These are phyloP conservation scores for Alternaria arbusti DNA, from an alignment of 2,329 filamentous ascomycete genomes.

Conservation along the genomic window DNA sequence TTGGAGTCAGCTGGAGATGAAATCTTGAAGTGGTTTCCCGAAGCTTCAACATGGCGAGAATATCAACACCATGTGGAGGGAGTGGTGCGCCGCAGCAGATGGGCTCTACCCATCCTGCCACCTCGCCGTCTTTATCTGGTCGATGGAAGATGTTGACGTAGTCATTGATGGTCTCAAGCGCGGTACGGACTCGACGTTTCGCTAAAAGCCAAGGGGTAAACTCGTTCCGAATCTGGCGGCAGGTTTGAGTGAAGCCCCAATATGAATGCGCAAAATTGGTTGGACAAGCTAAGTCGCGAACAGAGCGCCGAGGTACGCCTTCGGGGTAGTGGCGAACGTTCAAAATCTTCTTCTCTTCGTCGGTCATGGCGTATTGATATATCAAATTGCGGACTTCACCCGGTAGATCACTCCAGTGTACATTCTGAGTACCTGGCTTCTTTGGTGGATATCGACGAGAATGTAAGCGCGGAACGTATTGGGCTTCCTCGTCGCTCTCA, in stretches of 20 bases:
- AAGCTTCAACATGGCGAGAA: not conserved
- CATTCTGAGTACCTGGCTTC: slow-evolving; percentile 2
- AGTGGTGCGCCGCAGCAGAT: slow-evolving; percentile 1
- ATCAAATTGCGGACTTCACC: slow-evolving; percentile 12
- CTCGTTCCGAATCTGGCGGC: not conserved
- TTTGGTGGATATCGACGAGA: slow-evolving; percentile 3
- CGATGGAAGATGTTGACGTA: slow-evolving; percentile 12
- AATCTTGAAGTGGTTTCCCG: not conserved
- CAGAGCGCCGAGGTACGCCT: slow-evolving; percentile 9
- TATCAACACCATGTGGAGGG: slow-evolving; percentile 3
- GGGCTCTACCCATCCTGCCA: slow-evolving; percentile 1
- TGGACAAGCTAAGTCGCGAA: not conserved
- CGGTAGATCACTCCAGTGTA: not conserved
- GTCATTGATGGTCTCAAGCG: slow-evolving; percentile 4
- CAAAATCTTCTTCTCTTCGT: slow-evolving; percentile 4
- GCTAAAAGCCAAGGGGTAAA: slow-evolving; percentile 8
- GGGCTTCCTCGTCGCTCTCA: not conserved
- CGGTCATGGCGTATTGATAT: slow-evolving; percentile 6
- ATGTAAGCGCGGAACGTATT: not conserved
- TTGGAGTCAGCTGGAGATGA: slow-evolving; percentile 4
- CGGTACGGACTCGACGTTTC: slow-evolving; percentile 8
- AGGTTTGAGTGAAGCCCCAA: slow-evolving; percentile 12
- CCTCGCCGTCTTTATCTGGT: not conserved
- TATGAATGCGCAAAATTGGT: slow-evolving; percentile 12
- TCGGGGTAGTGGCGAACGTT: slow-evolving; percentile 10